Base-by-base conservation (phyloP, 768 basidiomycete genomes). In the Phaffia australis region DNA sequence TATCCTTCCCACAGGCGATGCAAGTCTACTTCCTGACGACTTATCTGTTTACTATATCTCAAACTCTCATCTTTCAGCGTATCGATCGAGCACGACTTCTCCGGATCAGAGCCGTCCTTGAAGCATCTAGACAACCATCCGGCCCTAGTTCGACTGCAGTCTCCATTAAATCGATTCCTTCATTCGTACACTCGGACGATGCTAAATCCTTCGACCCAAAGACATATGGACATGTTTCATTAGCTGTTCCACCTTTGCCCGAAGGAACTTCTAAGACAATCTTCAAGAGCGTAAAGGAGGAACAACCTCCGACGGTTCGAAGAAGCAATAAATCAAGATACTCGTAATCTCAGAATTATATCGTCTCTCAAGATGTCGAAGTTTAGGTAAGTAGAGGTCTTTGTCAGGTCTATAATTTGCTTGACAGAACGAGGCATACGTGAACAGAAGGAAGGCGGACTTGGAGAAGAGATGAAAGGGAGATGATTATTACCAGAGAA, bases 1-100 rank as follows among this genome's bases (percentile, higher is more conserved):
- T 29, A 21, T 23, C 3, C 25, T 59, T 47, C 29, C 14, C 9
- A 11, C 35, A 63, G 63, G 48, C 48, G 19, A 63, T 63, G 63
- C 63, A 63, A 63, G 52, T 63, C 51, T 63, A 63, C 51, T 63
- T 63, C 35, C 30, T 63, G n/a, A 55, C 63, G 35, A 63, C 63
- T 6, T 56, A 63, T 52, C 15, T 46, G n/a, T 63, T 63, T 35
- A 63, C 49, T 19, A 25, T 56, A 4, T 16, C 27, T 46, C 63
- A 63, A n/a, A 52, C 63, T 18, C 9, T 56, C 32, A 8, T 42
- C n/a, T 35, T 63, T 25, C 27, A 18, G 1, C 54, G 15, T 21
- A 5, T 7, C 50, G 63, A 63, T 35, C 15, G 9, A 3, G 1
- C 11, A 1, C 63, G 63, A 4, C 52, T 56, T 4, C 63, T 63